Percentiles rank a stretch among this genome's conserved stretches.
Conservation (phyloP, 345 rosid species). For the Cardamine occulta region DNA sequence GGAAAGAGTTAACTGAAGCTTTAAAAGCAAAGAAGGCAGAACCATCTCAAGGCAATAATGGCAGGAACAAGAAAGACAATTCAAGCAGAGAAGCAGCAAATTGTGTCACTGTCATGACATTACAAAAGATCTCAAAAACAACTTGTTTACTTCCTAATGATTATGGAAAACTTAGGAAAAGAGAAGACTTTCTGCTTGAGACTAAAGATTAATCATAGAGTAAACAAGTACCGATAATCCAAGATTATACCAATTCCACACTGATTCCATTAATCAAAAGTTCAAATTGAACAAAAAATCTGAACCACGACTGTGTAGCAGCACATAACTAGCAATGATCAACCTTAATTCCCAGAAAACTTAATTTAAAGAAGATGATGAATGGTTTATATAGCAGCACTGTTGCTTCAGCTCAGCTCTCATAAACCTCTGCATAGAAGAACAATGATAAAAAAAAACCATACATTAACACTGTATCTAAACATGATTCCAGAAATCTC, state of each 20-base stretch:
- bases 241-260: constrained; percentile 22
- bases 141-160: neutral
- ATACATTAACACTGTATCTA: no score
- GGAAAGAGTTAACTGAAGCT: no score
- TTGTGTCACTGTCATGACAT: neutral
- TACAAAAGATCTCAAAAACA: neutral
- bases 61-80: constrained; percentile 4
- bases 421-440: constrained; percentile 42
- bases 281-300: neutral
- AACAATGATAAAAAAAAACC: constrained; percentile 7
- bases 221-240: constrained; percentile 16
- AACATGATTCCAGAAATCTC: neutral
- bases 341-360: constrained; percentile 14
- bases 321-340: constrained; percentile 26
- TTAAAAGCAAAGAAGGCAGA: no score
- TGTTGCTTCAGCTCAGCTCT: constrained; percentile 15
- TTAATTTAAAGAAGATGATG: constrained; percentile 19
- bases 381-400: constrained; percentile 13
- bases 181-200: neutral
- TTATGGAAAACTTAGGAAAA: neutral
- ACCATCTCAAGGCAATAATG: neutral
- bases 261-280: constrained; percentile 27
- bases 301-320: constrained; percentile 18
- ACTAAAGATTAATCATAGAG: constrained; percentile 12
- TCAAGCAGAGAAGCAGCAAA: neutral